These are phyloP conservation scores for Chenopodium formosanum DNA, from an alignment of 148 eudicot genomes.

Conservation along the genomic window DNA sequence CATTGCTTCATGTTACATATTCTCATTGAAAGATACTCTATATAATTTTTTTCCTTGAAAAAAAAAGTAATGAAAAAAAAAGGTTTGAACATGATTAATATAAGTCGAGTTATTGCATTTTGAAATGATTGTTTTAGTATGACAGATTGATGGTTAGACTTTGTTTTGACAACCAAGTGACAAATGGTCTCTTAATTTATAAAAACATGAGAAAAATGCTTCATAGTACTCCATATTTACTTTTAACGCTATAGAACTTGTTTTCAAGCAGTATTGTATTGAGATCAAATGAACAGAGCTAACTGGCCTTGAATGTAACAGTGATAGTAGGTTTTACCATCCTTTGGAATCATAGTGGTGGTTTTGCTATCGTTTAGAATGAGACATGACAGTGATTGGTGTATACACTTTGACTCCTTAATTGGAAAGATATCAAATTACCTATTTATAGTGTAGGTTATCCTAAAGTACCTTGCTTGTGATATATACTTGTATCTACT, in stretches of 20 bases:
- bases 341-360: not conserved
- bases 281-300: not conserved
- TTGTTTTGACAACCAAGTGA: not conserved
- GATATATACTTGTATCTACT: not conserved
- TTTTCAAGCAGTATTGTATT: not conserved
- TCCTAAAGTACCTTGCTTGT: not conserved
- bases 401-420: not conserved
- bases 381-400: not conserved
- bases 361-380: not conserved
- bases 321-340: no score
- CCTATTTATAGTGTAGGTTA: no score
- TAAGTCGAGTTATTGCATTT: not conserved
- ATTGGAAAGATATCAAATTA: not conserved
- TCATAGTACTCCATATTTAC: not conserved
- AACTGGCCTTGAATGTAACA: not conserved
- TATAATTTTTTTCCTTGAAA: no score
- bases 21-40: no score
- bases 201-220: not conserved
- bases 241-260: not conserved
- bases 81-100: no score
- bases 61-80: no score
- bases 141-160: not conserved
- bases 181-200: not conserved
- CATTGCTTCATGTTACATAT: not conserved
- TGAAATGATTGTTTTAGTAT: not conserved